Evolutionary conservation across 495 filamentous ascomycete genomes (phyloP), one percentile per base, ranked within the genome.

Genomic region (Lasiosphaeris hirsuta): DNA sequence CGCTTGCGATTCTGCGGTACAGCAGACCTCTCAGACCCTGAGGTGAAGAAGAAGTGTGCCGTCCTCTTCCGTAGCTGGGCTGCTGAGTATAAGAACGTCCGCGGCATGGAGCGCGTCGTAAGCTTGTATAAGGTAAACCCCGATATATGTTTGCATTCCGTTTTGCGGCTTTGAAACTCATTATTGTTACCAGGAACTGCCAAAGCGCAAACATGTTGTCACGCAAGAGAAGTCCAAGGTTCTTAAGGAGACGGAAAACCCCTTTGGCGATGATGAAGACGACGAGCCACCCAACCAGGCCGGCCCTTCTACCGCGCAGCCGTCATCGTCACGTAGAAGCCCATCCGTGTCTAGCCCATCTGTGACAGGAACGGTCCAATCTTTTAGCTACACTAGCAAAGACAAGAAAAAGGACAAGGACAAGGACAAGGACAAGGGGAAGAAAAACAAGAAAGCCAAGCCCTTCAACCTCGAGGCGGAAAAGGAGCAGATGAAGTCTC

Each of bases 11-110:
- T 97, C 44, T 87, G 91, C 43, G 89, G 87, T 10, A 94, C 88
- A 15, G 92, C 95, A 40, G 78, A 88, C 2, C 81, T 93, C 48
- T 93, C 92, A 0, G 94, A 97, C 67, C 81, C 85, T 0, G 80
- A 90, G 51, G 93, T 99, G 18, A 90, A 84, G 63, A 81, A 88
- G 51, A 96, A 96, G 67, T 92, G 90, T 68, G 85, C 88, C 54
- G 81, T 87, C 35, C 75, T 97, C 9, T 99, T 96, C 68, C 83
- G 86, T 53, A 83, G 90, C 72, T 99, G 95, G 95, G 88, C 91
- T 2, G 77, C 78, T 5, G 83, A 87, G 17, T 97, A 95, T 76
- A 90, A 90, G 67, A 81, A 82, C 58, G 90, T 84, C 0, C 85
- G 83, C 9, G 94, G 94, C 9, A 87, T 98, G 72, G 84, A 87